Conservation (phyloP, 2,329 filamentous ascomycete genomes). For the Polychaeton citri region DNA sequence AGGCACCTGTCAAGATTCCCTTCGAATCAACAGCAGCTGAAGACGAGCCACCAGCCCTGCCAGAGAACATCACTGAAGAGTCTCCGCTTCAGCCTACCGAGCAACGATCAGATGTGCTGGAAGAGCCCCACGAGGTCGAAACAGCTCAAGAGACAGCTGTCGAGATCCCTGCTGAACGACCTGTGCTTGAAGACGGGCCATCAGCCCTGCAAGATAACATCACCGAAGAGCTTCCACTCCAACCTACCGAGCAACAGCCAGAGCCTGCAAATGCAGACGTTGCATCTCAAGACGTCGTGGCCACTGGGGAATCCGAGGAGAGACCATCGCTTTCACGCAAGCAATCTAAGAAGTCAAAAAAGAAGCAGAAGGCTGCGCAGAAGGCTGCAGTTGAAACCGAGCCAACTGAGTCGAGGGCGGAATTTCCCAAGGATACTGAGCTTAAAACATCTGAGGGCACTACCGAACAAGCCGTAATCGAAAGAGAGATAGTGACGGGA, state of each 20-base stretch:
- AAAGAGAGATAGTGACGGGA: too few relatives aligned
- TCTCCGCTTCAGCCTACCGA: not conserved
- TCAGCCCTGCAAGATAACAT: too few relatives aligned
- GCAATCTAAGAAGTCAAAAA: constrained; percentile 1
- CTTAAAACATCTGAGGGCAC: too few relatives aligned
- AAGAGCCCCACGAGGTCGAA: not conserved
- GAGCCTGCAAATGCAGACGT: too few relatives aligned
- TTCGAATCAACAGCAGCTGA: not conserved
- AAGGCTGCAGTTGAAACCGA: not conserved
- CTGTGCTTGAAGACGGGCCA: not conserved
- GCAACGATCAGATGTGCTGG: not conserved
- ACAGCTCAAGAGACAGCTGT: not conserved
- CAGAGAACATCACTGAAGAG: too few relatives aligned
- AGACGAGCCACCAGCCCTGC: not conserved
- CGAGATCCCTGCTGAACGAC: not conserved
- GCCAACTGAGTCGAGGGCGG: constrained; percentile 5
- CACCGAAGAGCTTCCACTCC: too few relatives aligned
- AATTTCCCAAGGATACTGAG: constrained; percentile 1
- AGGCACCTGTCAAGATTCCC: not conserved
- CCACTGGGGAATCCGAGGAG: not conserved
- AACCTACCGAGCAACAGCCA: too few relatives aligned
- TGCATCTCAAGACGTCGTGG: too few relatives aligned
- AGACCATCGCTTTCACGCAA: not conserved
- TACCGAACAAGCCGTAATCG: too few relatives aligned
- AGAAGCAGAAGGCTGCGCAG: not conserved